Evolutionary conservation across 2,329 filamentous ascomycete species (phyloP), one percentile per base, ranked within the genome.

Genomic region (Aspergillus awamori): DNA sequence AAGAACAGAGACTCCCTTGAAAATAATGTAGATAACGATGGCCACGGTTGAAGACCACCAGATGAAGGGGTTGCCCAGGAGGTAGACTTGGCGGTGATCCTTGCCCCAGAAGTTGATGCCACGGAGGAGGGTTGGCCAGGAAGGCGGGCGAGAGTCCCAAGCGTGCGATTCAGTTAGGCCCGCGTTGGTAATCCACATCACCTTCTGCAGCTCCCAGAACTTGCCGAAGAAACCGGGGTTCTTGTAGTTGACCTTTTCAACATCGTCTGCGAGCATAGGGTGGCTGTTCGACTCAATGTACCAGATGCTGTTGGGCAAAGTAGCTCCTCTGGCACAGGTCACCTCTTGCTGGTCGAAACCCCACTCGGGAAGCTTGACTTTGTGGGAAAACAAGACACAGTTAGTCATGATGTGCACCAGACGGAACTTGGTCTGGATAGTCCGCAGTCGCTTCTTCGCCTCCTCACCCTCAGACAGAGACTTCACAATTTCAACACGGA

Each of bases 101-200:
- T 90, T 93, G 67, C 94, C 93, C 95, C 95, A 99, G 84, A 99
- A 99, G 82, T 99, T 99, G 84, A 99, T 99, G 71, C 95, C 95
- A 64, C 95, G 92, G 68, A 87, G 87, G 56, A 99, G 87, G 60
- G 96, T 86, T 22, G 95, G 95, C 95, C 95, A 99, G 6, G 93
- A 94, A 36, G 88, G 87, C 33, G 95, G 95, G 49, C 95, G 91
- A 51, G 95, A 98, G 76, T 99, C 95, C 95, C 96, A 99, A 56
- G 93, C 92, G 74, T 99, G 95, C 17, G 93, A 97, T 72, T 99
- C 95, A 26, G 95, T 92, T 53, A 99, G 87, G 47, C 95, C 95
- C 33, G 95, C 95, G 74, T 99, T 99, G 38, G 95, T 99, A 71
- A 86, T 93, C 95, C 95, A 99, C 95, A 99, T 99, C 65, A 99